Conservation (phyloP, 441 rosid genomes). For the Omphalea diandra region DNA sequence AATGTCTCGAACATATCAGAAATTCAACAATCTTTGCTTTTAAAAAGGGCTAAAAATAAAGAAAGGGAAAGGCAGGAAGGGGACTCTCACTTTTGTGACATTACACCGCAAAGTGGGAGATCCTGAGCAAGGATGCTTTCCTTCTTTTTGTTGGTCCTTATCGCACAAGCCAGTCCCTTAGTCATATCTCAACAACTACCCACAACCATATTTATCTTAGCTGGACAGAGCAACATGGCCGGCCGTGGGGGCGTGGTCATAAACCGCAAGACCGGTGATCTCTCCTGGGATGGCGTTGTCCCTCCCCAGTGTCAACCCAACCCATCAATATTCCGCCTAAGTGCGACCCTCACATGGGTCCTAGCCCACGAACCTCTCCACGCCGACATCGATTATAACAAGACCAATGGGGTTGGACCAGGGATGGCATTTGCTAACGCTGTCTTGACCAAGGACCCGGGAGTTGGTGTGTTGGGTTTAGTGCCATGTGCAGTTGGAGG, state of each 20-base stretch:
- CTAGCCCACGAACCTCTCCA: slow-evolving; percentile 77
- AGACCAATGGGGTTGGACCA: slow-evolving; percentile 78
- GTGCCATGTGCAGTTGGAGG: slow-evolving; percentile 91
- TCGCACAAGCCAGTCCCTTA: slow-evolving; percentile 18
- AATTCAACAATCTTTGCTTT: slow-evolving; percentile 23
- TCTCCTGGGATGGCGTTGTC: slow-evolving; percentile 68
- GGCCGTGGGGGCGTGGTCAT: slow-evolving; percentile 79
- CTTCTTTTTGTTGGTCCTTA: slow-evolving; percentile 27
- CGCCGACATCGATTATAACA: slow-evolving; percentile 58
- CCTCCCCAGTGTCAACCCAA: slow-evolving; percentile 63
- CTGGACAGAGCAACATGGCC: slow-evolving; percentile 98
- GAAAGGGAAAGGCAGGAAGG: background rate
- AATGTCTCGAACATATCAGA: background rate
- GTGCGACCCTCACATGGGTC: slow-evolving; percentile 56
- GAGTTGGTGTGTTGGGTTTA: slow-evolving; percentile 52
- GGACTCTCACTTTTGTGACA: slow-evolving; percentile 20
- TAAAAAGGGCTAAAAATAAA: background rate
- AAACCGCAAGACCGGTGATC: slow-evolving; percentile 37
- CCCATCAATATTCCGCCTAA: slow-evolving; percentile 60
- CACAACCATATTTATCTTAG: slow-evolving; percentile 53
- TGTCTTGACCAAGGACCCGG: slow-evolving; percentile 38
- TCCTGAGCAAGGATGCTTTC: slow-evolving; percentile 30
- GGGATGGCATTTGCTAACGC: slow-evolving; percentile 86
- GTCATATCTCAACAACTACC: slow-evolving; percentile 28
- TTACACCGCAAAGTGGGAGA: slow-evolving; percentile 26